Evolutionary conservation across 805 yeast species (phyloP), one percentile per base, ranked within the genome.

Genomic region (Candida sanyiensis): DNA sequence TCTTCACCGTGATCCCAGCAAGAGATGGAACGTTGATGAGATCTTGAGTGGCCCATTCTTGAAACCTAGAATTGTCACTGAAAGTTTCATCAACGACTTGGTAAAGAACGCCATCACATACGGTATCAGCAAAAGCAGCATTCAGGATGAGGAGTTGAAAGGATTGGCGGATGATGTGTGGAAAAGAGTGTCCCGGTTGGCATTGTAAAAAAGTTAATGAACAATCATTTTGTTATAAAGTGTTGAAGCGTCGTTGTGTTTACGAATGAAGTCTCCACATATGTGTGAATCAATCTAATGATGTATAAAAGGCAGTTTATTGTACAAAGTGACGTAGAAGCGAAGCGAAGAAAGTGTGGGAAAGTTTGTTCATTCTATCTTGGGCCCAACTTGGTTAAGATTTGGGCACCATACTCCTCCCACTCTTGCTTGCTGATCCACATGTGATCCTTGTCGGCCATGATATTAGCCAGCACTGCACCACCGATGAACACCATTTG

Each of bases 401-500:
- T 76, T 26, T 89, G 73, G 30, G 95, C 76, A 23, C 98, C 98
- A 57, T 83, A 87, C 68, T 93, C 98, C 61, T 87, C 93, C 97
- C 97, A 93, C 66, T 93, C 98, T 59, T 83, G 87, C 60, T 84
- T 89, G 38, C 86, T 71, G 50, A 93, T 77, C 98, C 98, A 93
- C 95, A 93, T 85, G 57, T 89, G 97, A 50, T 89, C 97, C 63
- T 90, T 93, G 61, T 89, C 96, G 33, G 95, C 95, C 97, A 93
- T 93, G 51, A 93, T 90, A 58, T 84, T 87, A 24, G 98, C 97
- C 58, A 93, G 72, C 16, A 93, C 97, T 5, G 97, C 97, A 54
- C 98, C 98, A 52, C 98, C 98, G 50, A 90, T 80, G 64, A 93
- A 93, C 25, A 93, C 98, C 97, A 93, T 90, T 63, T 93, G 96